Percentiles rank a stretch among this genome's conserved stretches.
These are phyloP conservation scores for Trichoderma breve DNA, from an alignment of 2,329 filamentous ascomycete species.

Conservation along the genomic window DNA sequence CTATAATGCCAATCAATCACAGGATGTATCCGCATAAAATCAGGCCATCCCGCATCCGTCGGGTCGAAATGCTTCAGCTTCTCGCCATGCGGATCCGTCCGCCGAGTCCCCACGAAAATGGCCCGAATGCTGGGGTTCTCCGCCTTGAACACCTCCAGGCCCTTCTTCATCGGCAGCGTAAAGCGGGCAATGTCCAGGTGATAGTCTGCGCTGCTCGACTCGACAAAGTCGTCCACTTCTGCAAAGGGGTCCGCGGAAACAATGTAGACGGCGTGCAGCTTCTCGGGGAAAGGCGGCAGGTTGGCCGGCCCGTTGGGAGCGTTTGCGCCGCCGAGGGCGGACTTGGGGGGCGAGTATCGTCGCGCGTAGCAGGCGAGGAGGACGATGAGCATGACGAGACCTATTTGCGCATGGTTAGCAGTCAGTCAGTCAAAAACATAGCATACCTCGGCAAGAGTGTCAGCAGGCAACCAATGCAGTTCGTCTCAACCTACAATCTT, in stretches of 20 bases:
- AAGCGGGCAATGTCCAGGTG: conserved; percentile 74
- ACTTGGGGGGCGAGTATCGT: conserved; percentile 29
- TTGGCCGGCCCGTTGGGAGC: neutral
- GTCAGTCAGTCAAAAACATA: neutral
- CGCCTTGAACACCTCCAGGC: conserved; percentile 72
- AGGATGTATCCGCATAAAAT: conserved; percentile 89
- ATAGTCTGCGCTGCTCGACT: conserved; percentile 63
- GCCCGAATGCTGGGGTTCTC: conserved; percentile 65
- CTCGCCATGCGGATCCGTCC: conserved; percentile 89
- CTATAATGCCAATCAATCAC: conserved; percentile 95
- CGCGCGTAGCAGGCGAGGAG: conserved; percentile 66
- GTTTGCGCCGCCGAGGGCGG: conserved; percentile 26
- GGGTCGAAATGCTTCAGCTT: conserved; percentile 76
- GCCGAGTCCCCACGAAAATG: conserved; percentile 61
- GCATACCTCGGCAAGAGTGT: neutral
- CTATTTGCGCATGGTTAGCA: neutral
- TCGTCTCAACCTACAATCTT: conserved; percentile 64
- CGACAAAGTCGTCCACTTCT: conserved; percentile 83
- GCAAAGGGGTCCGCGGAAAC: conserved; percentile 79
- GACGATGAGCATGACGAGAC: conserved; percentile 80
- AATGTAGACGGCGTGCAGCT: conserved; percentile 83
- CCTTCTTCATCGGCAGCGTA: conserved; percentile 74
- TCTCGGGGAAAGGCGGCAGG: conserved; percentile 36
- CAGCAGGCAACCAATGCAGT: neutral
- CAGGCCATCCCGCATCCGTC: conserved; percentile 87